Evolutionary conservation across 164 flowering plant species (phyloP), one percentile per base, ranked within the genome.

Genomic region (Stephania cephalantha): DNA sequence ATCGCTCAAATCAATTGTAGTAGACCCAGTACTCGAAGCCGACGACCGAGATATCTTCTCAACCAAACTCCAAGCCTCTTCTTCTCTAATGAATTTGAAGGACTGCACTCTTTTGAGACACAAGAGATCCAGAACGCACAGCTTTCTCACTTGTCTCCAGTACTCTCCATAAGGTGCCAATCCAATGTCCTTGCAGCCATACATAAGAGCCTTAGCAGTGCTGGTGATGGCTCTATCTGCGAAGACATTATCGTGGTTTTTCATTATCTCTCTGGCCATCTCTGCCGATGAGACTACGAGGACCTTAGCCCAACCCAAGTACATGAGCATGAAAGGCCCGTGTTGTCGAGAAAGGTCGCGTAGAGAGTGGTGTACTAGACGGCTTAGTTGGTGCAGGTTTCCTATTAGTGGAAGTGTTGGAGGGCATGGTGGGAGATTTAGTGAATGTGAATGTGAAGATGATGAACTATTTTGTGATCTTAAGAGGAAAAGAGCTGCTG

Each of bases 201-300:
- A 79, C 35, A 71, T 55, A 68, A 72, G 44, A 6, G 25, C 44
- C 18, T 65, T 63, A 9, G 68, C 50, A 1, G 35, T 67, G 10
- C 67, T 74, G 3, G 66, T 44, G 0, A 17, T 6, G 5, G 80
- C 79, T 79, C 85, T 69, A 66, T 79, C 71, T 9, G 81, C 25
- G 20, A 87, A 87, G 7, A 53, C 15, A 9, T 76, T 15, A 48
- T 85, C 89, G 17, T 85, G 84, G 46, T 77, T 80, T 72, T 79
- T 85, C 79, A 84, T 68, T 45, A 85, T 77, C 71, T 85, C 87
- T 1, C 42, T 46, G 20, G 87, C 90, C 1, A 78, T 76, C 0
- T 80, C 79, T 5, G 88, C 76, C 7, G 88, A 84, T 3, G 85
- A 83, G 74, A 78, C 82, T 50, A 68, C 67, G n/a, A 72, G 20